Evolutionary conservation across 345 rosid species (phyloP).

Genomic region (Brassica carinata): DNA sequence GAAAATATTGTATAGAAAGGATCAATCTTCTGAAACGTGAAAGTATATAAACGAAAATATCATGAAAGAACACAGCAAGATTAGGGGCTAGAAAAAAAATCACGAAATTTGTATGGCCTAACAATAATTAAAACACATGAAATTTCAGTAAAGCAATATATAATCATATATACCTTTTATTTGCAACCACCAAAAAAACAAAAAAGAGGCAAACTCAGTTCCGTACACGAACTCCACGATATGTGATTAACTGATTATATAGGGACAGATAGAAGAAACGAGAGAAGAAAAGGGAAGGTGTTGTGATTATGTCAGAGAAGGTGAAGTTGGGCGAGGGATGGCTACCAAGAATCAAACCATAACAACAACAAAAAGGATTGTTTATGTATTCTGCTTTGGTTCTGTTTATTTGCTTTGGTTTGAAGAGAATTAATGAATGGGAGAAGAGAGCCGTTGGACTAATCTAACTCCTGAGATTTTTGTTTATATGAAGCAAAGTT

Average conservation of each 20-base stretch:
- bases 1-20: background rate
- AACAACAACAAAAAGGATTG: background rate
- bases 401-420: slow-evolving; percentile 50
- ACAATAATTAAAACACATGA: slow-evolving; percentile 40
- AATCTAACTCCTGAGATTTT: slow-evolving; percentile 56
- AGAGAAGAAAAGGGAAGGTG: slow-evolving; percentile 33
- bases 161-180: slow-evolving; percentile 46
- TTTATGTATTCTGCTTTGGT: background rate
- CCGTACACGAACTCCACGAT: slow-evolving; percentile 31
- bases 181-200: slow-evolving; percentile 26
- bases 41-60: slow-evolving; percentile 22
- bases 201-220: slow-evolving; percentile 6
- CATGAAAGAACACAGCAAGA: slow-evolving; percentile 21
- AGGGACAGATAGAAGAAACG: slow-evolving; percentile 14
- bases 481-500: slow-evolving; percentile 36
- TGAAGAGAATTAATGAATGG: slow-evolving; percentile 53
- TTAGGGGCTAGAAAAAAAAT: background rate
- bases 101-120: slow-evolving; percentile 34
- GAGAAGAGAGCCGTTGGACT: slow-evolving; percentile 69
- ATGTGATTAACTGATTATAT: slow-evolving; percentile 16
- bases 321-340: slow-evolving; percentile 82
- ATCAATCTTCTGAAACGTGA: slow-evolving; percentile 11
- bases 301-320: slow-evolving; percentile 59
- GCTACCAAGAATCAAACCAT: slow-evolving; percentile 82
- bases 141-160: slow-evolving; percentile 38